Conservation (phyloP, 208 protist species). For the Acanthamoeba lenticulata region DNA sequence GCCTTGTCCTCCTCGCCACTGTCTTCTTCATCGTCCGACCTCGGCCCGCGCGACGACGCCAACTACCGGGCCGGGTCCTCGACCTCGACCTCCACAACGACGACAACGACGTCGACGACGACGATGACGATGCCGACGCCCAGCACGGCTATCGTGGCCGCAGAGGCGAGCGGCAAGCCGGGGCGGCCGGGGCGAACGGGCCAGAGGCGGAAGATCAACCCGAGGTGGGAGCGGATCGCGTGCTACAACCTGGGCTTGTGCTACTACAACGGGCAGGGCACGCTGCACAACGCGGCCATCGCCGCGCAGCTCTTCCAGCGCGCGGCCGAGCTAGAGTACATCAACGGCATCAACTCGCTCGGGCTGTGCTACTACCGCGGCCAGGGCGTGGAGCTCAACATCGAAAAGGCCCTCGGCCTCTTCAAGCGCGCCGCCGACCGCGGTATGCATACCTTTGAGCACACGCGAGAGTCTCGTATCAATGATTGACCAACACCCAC, state of each 20-base stretch:
- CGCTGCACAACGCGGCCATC: neutral
- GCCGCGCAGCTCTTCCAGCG: slow-evolving; percentile 9
- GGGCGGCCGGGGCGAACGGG: neutral
- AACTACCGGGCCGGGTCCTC: too few relatives aligned
- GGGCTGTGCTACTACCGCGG: slow-evolving; percentile 28
- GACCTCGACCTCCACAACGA: too few relatives aligned
- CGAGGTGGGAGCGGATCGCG: neutral
- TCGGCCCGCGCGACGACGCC: too few relatives aligned
- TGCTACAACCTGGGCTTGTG: slow-evolving; percentile 5
- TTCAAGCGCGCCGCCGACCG: neutral
- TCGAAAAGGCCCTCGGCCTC: neutral
- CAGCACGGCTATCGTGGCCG: neutral
- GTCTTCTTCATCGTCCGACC: too few relatives aligned
- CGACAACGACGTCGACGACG: neutral
- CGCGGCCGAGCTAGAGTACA: neutral
- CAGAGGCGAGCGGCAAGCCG: neutral
- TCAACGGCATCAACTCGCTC: slow-evolving; percentile 17
- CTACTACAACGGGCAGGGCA: neutral
- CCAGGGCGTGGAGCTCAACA: neutral
- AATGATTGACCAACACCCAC: too few relatives aligned
- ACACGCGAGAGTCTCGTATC: neutral
- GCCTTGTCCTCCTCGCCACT: too few relatives aligned
- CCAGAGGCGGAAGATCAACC: neutral
- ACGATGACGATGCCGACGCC: neutral
- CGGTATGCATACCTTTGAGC: neutral